Conservation (phyloP, 768 basidiomycete species). For the Hypholoma sublateritium region DNA sequence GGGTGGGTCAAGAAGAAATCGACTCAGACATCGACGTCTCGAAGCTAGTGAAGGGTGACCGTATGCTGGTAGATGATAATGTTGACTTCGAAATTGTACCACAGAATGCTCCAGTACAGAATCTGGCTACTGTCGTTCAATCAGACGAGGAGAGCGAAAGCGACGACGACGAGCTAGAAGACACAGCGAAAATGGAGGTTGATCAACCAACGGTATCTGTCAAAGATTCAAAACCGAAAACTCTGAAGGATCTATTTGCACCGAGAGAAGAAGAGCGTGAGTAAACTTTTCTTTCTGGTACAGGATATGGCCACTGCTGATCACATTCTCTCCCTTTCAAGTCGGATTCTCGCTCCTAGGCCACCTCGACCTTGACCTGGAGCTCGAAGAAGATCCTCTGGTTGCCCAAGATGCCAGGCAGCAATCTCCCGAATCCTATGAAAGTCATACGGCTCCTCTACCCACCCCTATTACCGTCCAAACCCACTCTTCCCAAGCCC, state of each 20-base stretch:
- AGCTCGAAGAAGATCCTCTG: constrained; percentile 59
- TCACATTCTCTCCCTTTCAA: constrained; percentile 21
- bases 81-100: constrained; percentile 37
- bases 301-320: too few relatives aligned
- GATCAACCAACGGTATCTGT: neutral
- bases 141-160: constrained; percentile 9
- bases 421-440: constrained; percentile 1
- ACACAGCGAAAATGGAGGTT: constrained; percentile 9
- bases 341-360: constrained; percentile 75
- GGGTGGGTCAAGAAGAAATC: constrained; percentile 60
- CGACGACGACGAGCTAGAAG: constrained; percentile 2
- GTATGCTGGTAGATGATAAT: constrained; percentile 20
- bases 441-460: constrained; percentile 8
- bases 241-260: constrained; percentile 73
- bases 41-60: constrained; percentile 25
- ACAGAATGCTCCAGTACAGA: constrained; percentile 15
- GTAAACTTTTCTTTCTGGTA: constrained; percentile 9
- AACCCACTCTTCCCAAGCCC: constrained; percentile 21
- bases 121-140: neutral
- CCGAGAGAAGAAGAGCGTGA: constrained; percentile 68
- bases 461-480: constrained; percentile 14
- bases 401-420: constrained; percentile 14
- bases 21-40: constrained; percentile 56
- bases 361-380: constrained; percentile 73
- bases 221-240: constrained; percentile 20